Conservation (phyloP, 2,329 filamentous ascomycete species). For the Apiospora pterosperma region DNA sequence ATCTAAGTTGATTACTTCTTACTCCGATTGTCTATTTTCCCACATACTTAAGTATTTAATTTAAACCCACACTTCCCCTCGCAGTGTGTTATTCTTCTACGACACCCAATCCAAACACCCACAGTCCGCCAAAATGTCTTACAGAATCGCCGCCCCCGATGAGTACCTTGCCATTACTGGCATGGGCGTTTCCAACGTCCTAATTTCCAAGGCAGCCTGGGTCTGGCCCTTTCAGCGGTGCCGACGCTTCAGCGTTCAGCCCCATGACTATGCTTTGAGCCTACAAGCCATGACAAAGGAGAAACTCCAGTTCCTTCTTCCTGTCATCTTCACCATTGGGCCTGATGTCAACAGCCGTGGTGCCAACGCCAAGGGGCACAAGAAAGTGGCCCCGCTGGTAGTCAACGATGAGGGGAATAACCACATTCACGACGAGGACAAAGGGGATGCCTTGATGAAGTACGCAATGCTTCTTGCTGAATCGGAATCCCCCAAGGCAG, state of each 20-base stretch:
- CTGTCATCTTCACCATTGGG: constrained; percentile 82
- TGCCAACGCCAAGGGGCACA: constrained; percentile 33
- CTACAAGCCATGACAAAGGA: constrained; percentile 87
- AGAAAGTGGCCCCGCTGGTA: constrained; percentile 8
- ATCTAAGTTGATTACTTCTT: neutral
- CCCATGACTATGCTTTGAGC: constrained; percentile 79
- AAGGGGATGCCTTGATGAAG: constrained; percentile 67
- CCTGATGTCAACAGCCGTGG: constrained; percentile 66
- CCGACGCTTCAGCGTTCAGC: constrained; percentile 61
- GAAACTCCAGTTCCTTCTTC: constrained; percentile 78
- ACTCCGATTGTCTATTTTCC: neutral
- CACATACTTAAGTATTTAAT: neutral
- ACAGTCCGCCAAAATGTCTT: constrained; percentile 46
- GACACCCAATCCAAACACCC: neutral
- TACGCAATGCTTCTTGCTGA: constrained; percentile 79
- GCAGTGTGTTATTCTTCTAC: neutral
- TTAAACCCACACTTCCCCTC: neutral
- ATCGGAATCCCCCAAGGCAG: constrained; percentile 36
- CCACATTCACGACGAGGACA: constrained; percentile 40
- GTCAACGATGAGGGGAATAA: constrained; percentile 14
- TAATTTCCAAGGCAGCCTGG: constrained; percentile 75
- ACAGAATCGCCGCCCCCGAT: constrained; percentile 69
- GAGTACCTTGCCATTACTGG: constrained; percentile 87
- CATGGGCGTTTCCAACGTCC: constrained; percentile 68
- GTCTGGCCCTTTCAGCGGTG: constrained; percentile 69